phyloP scores from a whole-genome alignment of 148 eudicot species.

The Salicornia ramosissima region DNA sequence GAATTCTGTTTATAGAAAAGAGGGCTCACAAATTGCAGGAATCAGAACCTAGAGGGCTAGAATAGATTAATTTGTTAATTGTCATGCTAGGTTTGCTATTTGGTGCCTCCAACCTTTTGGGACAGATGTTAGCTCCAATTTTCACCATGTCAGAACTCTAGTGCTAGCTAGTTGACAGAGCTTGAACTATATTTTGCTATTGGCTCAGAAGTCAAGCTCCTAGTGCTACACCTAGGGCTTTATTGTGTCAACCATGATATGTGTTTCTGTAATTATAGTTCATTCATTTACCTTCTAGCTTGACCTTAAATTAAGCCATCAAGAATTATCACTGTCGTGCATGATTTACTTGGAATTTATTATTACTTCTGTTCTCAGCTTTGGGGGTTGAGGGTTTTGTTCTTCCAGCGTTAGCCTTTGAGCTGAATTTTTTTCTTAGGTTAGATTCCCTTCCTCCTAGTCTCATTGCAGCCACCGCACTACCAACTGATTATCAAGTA shows the following conservation, averaged over 20 bases:
- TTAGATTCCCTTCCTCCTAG: background rate
- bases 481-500: background rate
- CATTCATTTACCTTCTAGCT: background rate
- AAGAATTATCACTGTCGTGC: background rate
- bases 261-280: background rate
- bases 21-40: background rate
- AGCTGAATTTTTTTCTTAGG: too few relatives aligned
- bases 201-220: background rate
- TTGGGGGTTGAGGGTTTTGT: background rate
- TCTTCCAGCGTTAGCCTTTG: background rate
- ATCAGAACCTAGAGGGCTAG: background rate
- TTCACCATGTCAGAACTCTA: background rate
- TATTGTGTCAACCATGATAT: background rate
- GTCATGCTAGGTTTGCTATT: background rate
- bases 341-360: background rate
- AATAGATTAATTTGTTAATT: background rate
- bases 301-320: background rate
- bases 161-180: too few relatives aligned
- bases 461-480: background rate
- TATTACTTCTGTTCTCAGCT: background rate
- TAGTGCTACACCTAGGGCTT: background rate
- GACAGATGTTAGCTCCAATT: background rate
- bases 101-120: conserved; percentile 7
- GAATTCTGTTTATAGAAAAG: conserved; percentile 7
- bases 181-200: background rate